phyloP scores from a whole-genome alignment of 1,139 yeast species.

The Wickerhamomyces sp. region DNA sequence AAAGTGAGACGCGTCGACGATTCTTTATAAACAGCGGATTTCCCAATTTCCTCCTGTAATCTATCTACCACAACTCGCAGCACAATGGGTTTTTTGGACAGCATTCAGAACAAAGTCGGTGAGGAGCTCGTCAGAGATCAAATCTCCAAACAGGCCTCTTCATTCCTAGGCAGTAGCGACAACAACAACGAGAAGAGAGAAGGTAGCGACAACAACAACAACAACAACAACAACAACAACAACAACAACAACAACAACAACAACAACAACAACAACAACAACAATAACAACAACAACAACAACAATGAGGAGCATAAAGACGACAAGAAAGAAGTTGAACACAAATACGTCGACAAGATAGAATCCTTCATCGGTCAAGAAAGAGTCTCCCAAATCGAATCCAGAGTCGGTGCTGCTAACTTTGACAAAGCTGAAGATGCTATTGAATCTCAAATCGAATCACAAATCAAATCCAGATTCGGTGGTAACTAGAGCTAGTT shows the following conservation, averaged over 20 bases:
- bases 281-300: constrained; percentile 4
- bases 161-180: constrained; percentile 10
- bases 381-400: constrained; percentile 13
- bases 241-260: constrained; percentile 3
- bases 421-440: constrained; percentile 16
- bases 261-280: constrained; percentile 18
- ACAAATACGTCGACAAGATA: constrained; percentile 18
- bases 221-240: constrained; percentile 1
- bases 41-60: neutral
- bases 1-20: neutral
- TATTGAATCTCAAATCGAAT: constrained; percentile 13
- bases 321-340: constrained; percentile 5
- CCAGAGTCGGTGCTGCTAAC: constrained; percentile 19
- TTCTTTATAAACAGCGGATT: neutral
- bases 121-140: constrained; percentile 11
- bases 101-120: constrained; percentile 12
- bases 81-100: constrained; percentile 19
- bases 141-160: constrained; percentile 9
- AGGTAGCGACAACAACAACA: neutral
- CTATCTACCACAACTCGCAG: neutral
- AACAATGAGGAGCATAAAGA: constrained; percentile 1
- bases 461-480: constrained; percentile 11
- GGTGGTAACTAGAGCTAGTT: constrained; percentile 1
- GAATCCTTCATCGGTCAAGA: constrained; percentile 19
- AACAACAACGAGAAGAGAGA: constrained; percentile 3